Conservation (phyloP, 73 alveolate species). For the Stentor coeruleus region DNA sequence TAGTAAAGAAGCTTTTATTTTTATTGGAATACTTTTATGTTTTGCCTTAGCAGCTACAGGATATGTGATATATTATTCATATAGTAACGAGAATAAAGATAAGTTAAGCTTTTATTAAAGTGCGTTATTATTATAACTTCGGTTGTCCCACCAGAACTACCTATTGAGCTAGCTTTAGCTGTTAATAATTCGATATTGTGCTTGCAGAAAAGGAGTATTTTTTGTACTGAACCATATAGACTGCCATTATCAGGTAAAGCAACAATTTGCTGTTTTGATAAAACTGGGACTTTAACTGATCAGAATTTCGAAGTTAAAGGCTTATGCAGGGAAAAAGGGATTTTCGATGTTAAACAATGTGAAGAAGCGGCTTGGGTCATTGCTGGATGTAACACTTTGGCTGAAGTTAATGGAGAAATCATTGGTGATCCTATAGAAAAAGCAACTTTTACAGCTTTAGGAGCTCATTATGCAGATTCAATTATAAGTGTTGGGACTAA, state of each 20-base stretch:
- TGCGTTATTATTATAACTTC: constrained; percentile 96
- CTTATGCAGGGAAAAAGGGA: constrained; percentile 41
- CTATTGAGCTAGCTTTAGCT: constrained; percentile 97
- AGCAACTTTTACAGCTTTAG: constrained; percentile 69
- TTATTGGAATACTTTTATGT: constrained; percentile 74
- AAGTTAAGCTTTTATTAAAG: constrained; percentile 85
- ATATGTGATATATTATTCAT: constrained; percentile 85
- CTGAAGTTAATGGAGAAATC: constrained; percentile 68
- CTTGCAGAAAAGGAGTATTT: constrained; percentile 81
- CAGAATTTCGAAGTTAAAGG: constrained; percentile 94
- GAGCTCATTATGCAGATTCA: constrained; percentile 49
- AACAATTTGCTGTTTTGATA: constrained; percentile 93
- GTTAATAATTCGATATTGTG: constrained; percentile 92
- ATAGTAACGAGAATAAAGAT: constrained; percentile 72
- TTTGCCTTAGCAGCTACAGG: constrained; percentile 87
- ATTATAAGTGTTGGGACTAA: constrained; percentile 56
- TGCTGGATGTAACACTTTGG: constrained; percentile 91
- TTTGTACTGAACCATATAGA: constrained; percentile 99
- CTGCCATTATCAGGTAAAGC: constrained; percentile 99
- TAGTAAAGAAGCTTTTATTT: constrained; percentile 88
- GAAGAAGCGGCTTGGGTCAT: constrained; percentile 71
- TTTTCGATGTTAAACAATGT: constrained; percentile 26
- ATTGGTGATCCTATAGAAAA: constrained; percentile 96
- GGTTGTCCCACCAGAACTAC: constrained; percentile 99
- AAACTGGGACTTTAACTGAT: constrained; percentile 99